phyloP scores from a whole-genome alignment of 176 grass and related monocot genomes.

The Sorghum bicolor region DNA sequence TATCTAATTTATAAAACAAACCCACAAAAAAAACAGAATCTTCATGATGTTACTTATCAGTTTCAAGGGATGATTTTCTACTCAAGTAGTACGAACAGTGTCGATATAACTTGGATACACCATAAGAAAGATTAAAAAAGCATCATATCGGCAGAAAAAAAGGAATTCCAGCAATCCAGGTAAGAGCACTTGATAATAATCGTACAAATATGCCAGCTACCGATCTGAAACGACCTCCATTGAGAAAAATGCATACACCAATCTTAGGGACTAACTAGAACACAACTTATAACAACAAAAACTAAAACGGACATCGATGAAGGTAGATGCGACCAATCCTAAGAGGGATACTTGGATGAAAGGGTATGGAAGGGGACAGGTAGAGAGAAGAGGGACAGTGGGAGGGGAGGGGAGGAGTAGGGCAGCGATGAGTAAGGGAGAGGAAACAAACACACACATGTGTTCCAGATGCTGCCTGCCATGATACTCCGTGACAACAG shows the following conservation, averaged over 20 bases:
- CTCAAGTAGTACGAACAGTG: background rate
- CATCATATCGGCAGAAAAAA: background rate
- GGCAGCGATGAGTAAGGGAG: conserved; percentile 61
- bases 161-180: background rate
- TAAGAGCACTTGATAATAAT: background rate
- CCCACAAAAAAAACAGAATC: background rate
- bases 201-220: background rate
- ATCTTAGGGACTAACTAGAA: conserved; percentile 9
- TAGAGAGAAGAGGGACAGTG: background rate
- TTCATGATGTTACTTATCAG: background rate
- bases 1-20: background rate
- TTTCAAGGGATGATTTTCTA: background rate
- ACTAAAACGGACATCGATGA: background rate
- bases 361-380: background rate
- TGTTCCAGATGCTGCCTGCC: conserved; percentile 78
- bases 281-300: background rate
- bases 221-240: background rate
- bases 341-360: conserved; percentile 7
- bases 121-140: background rate
- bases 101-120: conserved; percentile 2
- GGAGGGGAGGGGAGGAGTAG: conserved; percentile 21
- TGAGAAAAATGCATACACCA: conserved; percentile 15
- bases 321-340: background rate
- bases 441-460: conserved; percentile 88
- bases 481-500: conserved; percentile 73